phyloP scores from a whole-genome alignment of 1,139 yeast species.

The Blastobotrys buckinghamii region DNA sequence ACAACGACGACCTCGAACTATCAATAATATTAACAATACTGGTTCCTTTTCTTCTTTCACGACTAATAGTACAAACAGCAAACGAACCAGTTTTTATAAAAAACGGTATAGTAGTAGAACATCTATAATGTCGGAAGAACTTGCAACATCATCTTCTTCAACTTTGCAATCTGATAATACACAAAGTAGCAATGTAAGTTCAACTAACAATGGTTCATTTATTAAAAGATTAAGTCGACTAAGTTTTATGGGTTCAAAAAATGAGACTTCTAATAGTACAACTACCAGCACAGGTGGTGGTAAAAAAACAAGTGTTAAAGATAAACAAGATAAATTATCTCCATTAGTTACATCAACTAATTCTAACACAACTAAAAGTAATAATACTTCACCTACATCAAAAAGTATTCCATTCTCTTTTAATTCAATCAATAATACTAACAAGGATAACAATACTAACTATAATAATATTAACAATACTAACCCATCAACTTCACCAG shows the following conservation, averaged over 20 bases:
- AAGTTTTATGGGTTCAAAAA: constrained; percentile 3
- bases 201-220: neutral
- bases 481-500: constrained; percentile 5
- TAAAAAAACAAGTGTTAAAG: neutral
- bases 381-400: neutral
- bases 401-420: neutral
- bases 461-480: neutral
- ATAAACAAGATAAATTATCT: neutral
- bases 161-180: neutral
- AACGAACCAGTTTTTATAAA: neutral
- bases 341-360: neutral
- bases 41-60: neutral
- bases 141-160: too few species aligned
- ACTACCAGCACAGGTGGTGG: neutral
- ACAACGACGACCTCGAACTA: neutral
- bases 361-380: neutral
- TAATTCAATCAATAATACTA: neutral
- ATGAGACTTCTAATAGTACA: neutral
- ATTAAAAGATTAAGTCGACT: constrained; percentile 12
- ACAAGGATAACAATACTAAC: neutral
- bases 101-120: neutral
- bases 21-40: neutral
- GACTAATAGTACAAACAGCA: neutral
- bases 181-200: neutral
- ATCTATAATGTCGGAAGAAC: neutral